Evolutionary conservation across 495 filamentous ascomycete genomes (phyloP), one percentile per base, ranked within the genome.

Genomic region (Penicillium longicatenatum): DNA sequence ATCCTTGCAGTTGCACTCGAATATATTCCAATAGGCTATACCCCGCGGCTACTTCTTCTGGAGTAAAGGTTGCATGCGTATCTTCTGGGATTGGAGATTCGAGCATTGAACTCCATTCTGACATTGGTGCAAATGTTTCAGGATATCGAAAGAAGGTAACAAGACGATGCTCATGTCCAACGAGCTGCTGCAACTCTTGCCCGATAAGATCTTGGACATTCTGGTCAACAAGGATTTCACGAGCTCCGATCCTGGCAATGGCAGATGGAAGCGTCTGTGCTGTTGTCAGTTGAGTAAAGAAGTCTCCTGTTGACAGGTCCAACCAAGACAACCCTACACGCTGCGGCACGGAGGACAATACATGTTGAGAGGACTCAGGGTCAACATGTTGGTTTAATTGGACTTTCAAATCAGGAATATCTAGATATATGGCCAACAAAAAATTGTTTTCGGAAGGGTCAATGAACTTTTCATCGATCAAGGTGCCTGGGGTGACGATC

Each of bases 391-490:
- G 50, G 11, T 61, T 61, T 21, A 62, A 55, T n/a, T 62, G 55
- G n/a, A 35, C 29, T 46, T 65, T 52, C 35, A 75, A 42, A 12
- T 64, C 41, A 8, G 64, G 24, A 6, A 62, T 50, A 54, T 83
- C 75, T 14, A 81, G 54, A 63, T 92, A 83, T 37, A 96, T 80
- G 37, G 89, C 86, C 60, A 98, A 82, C 41, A 98, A 71, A 68
- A 92, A 98, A 67, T 97, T 96, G 69, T 95, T 96, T 59, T 91
- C 86, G 52, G 88, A 92, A 0, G 91, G 88, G 64, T 97, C 89
- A 77, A 98, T 89, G 70, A 97, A 98, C 60, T 93, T 92, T 72
- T 99, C 95, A 70, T 99, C 94, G 62, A 98, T 96, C 43, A 98
- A 73, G 1, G 94, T 99, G 9, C 94, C 94, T 0, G 95, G 92